Percentiles rank a stretch among this genome's conserved stretches.
These are phyloP conservation scores for Lenzites betulinus DNA, from an alignment of 768 basidiomycete genomes.

Conservation along the genomic window DNA sequence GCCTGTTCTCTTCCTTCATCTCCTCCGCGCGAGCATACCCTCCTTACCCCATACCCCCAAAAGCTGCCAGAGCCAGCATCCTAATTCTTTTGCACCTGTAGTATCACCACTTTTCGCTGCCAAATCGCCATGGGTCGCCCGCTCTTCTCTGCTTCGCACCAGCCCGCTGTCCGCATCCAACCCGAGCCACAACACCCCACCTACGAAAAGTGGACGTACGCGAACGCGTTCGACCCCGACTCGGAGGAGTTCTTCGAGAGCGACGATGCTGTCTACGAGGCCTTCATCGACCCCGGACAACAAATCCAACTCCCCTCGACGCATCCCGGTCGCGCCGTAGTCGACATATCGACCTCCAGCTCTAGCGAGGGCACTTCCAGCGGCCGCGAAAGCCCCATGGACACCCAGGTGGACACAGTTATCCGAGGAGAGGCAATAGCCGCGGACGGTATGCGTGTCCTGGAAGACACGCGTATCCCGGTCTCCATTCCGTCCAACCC, in stretches of 20 bases:
- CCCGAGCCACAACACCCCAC: slow-evolving; percentile 20
- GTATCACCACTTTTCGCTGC: slow-evolving; percentile 13
- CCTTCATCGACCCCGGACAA: slow-evolving; percentile 47
- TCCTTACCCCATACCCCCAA: slow-evolving; percentile 21
- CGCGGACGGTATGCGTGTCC: neutral
- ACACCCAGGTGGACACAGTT: slow-evolving; percentile 45
- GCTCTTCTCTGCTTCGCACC: slow-evolving; percentile 20
- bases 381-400: slow-evolving; percentile 52
- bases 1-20: slow-evolving; percentile 8
- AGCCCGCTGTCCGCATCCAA: slow-evolving; percentile 26
- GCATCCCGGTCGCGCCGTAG: neutral
- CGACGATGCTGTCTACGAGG: slow-evolving; percentile 64
- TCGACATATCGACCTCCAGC: slow-evolving; percentile 28
- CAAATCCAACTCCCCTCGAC: slow-evolving; percentile 15
- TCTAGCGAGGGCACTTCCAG: slow-evolving; percentile 46
- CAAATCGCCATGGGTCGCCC: slow-evolving; percentile 24
- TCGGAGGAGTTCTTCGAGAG: slow-evolving; percentile 73
- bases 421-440: slow-evolving; percentile 1
- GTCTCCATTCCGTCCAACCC: slow-evolving; percentile 8
- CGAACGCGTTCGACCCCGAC: slow-evolving; percentile 76
- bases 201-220: slow-evolving; percentile 63
- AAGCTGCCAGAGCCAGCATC: slow-evolving; percentile 20
- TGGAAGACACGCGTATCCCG: slow-evolving; percentile 1
- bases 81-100: slow-evolving; percentile 10
- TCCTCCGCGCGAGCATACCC: slow-evolving; percentile 14